Conservation (phyloP, 176 grass and related monocot genomes). For the Saccharum officinarum region DNA sequence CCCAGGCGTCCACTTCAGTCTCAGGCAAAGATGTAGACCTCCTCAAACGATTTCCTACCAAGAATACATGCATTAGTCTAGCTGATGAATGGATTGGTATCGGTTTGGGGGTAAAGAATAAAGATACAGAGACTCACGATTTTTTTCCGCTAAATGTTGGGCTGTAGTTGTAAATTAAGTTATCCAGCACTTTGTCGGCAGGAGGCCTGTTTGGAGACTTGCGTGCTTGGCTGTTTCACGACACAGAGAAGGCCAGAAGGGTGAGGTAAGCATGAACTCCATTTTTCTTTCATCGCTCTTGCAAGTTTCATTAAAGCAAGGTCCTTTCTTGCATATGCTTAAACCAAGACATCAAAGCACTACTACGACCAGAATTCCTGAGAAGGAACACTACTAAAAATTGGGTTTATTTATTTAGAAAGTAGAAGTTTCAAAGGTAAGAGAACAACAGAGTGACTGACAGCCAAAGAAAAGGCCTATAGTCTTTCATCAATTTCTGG, state of each 20-base stretch:
- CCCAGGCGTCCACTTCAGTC: neutral
- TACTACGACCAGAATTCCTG: neutral
- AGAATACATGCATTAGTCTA: neutral
- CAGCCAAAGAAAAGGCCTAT: neutral
- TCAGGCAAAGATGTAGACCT: conserved; percentile 79
- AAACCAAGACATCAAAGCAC: neutral
- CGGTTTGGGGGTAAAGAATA: neutral
- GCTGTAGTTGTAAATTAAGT: conserved; percentile 84
- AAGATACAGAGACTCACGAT: conserved; percentile 47
- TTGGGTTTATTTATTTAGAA: neutral
- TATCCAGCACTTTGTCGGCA: conserved; percentile 62
- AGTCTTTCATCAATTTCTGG: neutral
- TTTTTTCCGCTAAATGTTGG: conserved; percentile 50
- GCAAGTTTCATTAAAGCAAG: neutral
- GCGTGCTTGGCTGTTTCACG: conserved; percentile 69
- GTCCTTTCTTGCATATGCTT: neutral
- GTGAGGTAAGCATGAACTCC: conserved; percentile 8
- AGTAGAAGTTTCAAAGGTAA: neutral
- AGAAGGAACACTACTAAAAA: neutral
- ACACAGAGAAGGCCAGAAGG: neutral
- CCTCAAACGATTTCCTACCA: conserved; percentile 68
- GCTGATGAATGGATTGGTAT: neutral
- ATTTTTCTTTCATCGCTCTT: neutral
- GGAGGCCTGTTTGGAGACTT: conserved; percentile 76
- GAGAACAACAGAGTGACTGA: neutral